A percentile compares a stretch with the other conserved stretches of the same genome.
These are phyloP conservation scores for Plantago coronopus DNA, from an alignment of 305 asterid genomes.

Conservation along the genomic window DNA sequence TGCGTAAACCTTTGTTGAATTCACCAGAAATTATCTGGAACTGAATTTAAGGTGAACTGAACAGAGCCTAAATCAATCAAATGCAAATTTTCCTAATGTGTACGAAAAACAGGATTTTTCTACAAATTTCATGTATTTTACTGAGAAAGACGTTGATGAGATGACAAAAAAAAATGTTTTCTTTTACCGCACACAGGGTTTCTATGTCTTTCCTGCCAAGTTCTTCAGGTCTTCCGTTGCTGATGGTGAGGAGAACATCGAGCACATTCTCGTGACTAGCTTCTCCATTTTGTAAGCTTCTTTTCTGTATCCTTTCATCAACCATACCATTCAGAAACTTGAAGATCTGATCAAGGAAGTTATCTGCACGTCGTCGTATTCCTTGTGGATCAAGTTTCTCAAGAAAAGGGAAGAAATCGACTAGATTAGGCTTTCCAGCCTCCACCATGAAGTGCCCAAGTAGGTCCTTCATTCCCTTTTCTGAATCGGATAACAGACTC, in stretches of 20 bases:
- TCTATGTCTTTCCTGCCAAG: not conserved
- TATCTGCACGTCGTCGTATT: not conserved
- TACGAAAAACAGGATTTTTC: no score
- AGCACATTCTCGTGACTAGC: not conserved
- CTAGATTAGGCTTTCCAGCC: not conserved
- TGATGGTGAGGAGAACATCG: slow-evolving; percentile 1
- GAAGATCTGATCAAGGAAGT: not conserved
- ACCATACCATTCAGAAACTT: not conserved
- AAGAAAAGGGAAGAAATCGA: not conserved
- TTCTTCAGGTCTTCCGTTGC: not conserved
- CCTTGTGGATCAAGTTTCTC: not conserved
- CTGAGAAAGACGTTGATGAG: no score
- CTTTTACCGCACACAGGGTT: not conserved
- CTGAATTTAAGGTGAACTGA: no score
- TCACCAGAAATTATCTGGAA: no score
- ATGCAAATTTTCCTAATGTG: no score
- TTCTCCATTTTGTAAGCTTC: not conserved
- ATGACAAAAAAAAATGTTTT: no score
- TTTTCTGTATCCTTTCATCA: slow-evolving; percentile 1
- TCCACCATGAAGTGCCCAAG: not conserved
- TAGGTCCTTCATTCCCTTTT: not conserved
- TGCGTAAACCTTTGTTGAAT: no score
- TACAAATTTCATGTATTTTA: no score
- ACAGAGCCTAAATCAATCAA: no score
- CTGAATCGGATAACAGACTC: not conserved